Evolutionary conservation across 2,329 filamentous ascomycete genomes (phyloP).

Genomic region (Sporothrix pallida): DNA sequence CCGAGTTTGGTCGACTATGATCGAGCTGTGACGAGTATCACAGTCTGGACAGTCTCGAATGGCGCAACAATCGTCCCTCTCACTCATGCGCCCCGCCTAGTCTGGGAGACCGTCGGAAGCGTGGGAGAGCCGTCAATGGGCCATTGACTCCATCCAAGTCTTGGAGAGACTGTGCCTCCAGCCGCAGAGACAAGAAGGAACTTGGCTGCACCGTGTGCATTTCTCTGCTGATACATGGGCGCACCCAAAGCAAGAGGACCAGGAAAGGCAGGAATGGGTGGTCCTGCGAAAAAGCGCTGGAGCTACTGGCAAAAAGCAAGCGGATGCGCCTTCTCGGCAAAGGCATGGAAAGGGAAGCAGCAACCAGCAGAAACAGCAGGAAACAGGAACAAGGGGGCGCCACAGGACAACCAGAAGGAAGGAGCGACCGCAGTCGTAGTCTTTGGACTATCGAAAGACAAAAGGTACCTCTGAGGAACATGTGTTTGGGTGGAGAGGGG

Average conservation of each 20-base stretch:
- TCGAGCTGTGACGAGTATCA: neutral
- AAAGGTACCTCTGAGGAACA: constrained; percentile 9
- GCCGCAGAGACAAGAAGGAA: constrained; percentile 2
- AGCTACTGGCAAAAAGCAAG: constrained; percentile 5
- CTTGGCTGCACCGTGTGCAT: constrained; percentile 21
- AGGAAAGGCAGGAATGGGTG: constrained; percentile 20
- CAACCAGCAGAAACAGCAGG: neutral
- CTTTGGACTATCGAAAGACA: neutral
- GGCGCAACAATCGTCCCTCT: neutral
- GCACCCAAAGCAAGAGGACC: neutral
- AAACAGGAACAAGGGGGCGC: neutral
- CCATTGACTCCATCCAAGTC: neutral
- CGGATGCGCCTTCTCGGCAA: neutral
- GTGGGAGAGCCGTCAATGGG: neutral
- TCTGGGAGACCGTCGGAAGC: neutral
- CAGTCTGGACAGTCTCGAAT: neutral
- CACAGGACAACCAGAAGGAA: neutral
- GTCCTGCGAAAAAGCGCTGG: neutral
- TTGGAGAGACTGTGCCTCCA: neutral
- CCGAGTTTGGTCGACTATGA: neutral
- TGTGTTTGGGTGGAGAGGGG: constrained; percentile 18
- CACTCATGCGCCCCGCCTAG: neutral
- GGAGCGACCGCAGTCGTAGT: neutral
- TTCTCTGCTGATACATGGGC: constrained; percentile 8
- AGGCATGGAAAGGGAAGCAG: neutral